Evolutionary conservation across 306 rosid species (phyloP), one percentile per base, ranked within the genome.

Genomic region (Geum urbanum): DNA sequence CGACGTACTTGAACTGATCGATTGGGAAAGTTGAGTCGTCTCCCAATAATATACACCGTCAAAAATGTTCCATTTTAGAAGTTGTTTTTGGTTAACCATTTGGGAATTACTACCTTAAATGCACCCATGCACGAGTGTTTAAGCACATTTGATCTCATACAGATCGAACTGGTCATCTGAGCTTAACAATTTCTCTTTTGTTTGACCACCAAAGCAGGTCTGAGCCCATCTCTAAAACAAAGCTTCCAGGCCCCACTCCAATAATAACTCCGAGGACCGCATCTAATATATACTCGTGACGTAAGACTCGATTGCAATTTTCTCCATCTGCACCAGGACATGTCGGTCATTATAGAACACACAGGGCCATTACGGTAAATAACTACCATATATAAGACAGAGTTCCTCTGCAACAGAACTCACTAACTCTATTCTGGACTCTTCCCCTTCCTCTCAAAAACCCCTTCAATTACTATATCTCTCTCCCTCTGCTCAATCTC

Each of bases 351-450:
- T 41, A 13, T 19, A 41, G 43, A 5, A 54, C 41, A 5, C 2
- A 1, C 0, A 8, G 22, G 53, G 27, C 35, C 64, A 56, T 0
- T 22, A 16, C 8, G 10, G 73, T 69, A 69, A 54, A 40, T 69
- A 20, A 9, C 3, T 9, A 13, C 63, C 22, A 55, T 53, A 18
- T 3, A 1, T 67, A 67, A 3, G 15, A 27, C 24, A 32, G 13
- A 18, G 24, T 16, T 18, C n/a, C 43, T 50, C 22, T 12, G 50
- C 5, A 69, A 2, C 40, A 37, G 13, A 20, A 20, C 20, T 9
- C 59, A 35, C 18, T 20, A 51, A 16, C 62, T 69, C 51, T 11
- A 3, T 22, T 69, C 63, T 41, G 41, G 63, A 69, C 53, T 54
- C 24, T 54, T 41, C 16, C 22, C n/a, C 7, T 20, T 69, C 45